Conservation (phyloP, 805 yeast genomes). For the Suhomyces faveliae region DNA sequence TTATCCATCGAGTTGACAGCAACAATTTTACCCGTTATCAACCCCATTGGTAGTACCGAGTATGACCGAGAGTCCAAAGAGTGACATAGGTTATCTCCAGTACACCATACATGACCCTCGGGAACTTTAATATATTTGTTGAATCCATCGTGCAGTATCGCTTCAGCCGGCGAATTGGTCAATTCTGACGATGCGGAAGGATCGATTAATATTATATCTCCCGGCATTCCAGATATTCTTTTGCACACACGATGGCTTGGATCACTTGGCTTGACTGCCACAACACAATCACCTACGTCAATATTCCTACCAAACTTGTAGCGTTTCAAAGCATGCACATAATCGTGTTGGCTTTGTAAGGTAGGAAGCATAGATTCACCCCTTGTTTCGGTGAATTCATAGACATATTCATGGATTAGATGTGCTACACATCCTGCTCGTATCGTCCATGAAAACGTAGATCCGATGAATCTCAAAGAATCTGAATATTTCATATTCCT, state of each 20-base stretch:
- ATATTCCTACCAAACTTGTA: constrained; percentile 64
- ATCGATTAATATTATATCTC: constrained; percentile 78
- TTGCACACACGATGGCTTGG: constrained; percentile 86
- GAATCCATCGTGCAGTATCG: constrained; percentile 37
- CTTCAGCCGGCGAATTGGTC: constrained; percentile 29
- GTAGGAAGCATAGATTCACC: constrained; percentile 98
- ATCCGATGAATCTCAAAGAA: constrained; percentile 25
- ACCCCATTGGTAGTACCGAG: constrained; percentile 84
- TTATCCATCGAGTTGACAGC: constrained; percentile 59
- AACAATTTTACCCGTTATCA: constrained; percentile 82
- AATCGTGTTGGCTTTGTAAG: constrained; percentile 68
- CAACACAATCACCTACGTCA: constrained; percentile 80
- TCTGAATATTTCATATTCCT: constrained; percentile 7
- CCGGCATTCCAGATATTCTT: constrained; percentile 94
- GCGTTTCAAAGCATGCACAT: constrained; percentile 70
- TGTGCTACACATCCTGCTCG: constrained; percentile 67
- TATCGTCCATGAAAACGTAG: constrained; percentile 49
- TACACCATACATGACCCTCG: constrained; percentile 94
- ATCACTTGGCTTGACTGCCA: constrained; percentile 86
- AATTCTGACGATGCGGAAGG: constrained; percentile 60
- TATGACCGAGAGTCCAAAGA: constrained; percentile 89
- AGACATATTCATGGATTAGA: constrained; percentile 60
- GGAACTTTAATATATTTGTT: constrained; percentile 75
- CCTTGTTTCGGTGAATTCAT: constrained; percentile 75
- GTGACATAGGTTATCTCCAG: constrained; percentile 89